These are phyloP conservation scores for Globomyces sp. DNA, from an alignment of 371 early-diverging fungal genomes.

Conservation along the genomic window DNA sequence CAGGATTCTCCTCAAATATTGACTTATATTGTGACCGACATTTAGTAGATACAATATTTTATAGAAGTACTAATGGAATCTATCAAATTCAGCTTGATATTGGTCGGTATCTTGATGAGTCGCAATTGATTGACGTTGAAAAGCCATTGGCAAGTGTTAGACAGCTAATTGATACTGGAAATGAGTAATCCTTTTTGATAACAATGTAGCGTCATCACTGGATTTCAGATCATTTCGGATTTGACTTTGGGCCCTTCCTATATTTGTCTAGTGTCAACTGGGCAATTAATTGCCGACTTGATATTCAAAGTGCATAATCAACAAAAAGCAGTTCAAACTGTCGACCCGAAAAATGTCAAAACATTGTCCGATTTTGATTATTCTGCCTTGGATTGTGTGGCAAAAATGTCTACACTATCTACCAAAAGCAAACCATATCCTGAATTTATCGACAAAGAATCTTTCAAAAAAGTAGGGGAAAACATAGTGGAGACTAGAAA, in stretches of 20 bases:
- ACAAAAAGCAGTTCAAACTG: not conserved
- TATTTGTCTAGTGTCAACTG: not conserved
- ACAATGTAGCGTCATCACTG: not conserved
- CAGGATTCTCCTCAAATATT: not conserved
- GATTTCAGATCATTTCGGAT: not conserved
- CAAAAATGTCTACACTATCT: not conserved
- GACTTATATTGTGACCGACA: not conserved
- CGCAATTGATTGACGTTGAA: not conserved
- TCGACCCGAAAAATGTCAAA: not conserved
- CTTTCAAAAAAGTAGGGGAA: not conserved
- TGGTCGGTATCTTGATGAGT: not conserved
- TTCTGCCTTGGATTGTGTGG: not conserved
- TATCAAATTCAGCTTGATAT: conserved; percentile 2
- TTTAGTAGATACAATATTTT: not conserved
- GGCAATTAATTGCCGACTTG: not conserved
- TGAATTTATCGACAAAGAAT: not conserved
- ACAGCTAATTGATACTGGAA: not conserved
- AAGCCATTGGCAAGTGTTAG: not conserved
- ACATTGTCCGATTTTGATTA: not conserved
- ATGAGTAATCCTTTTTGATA: not conserved
- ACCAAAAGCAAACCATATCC: not conserved
- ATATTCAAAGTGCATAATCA: conserved; percentile 1
- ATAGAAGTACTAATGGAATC: not conserved
- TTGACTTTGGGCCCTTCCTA: not conserved
- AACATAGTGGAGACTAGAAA: not conserved